These are phyloP conservation scores for Liriodendron chinense DNA, from an alignment of 164 flowering plant genomes.

Conservation along the genomic window DNA sequence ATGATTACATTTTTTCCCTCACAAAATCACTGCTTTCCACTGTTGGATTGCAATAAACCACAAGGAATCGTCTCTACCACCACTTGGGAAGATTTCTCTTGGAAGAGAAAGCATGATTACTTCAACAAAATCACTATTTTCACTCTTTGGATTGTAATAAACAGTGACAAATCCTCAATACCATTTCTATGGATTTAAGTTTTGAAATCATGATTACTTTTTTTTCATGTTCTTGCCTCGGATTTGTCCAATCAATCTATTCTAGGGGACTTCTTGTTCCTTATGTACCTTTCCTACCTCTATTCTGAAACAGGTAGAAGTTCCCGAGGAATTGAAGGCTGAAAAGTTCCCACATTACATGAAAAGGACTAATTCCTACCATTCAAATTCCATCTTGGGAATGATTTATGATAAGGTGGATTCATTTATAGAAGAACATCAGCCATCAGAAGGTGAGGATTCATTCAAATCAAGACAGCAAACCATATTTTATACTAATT, in stretches of 20 bases:
- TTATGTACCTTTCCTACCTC: background rate
- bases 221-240: background rate
- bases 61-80: too few relatives aligned
- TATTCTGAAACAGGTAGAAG: slow-evolving; percentile 38
- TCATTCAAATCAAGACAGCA: background rate
- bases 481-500: background rate
- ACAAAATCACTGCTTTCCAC: too few relatives aligned
- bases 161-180: too few relatives aligned
- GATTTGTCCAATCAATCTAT: too few relatives aligned
- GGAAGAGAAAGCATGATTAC: too few relatives aligned
- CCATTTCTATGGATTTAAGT: too few relatives aligned
- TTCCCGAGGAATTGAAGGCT: slow-evolving; percentile 47
- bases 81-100: too few relatives aligned
- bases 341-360: slow-evolving; percentile 63
- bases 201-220: too few relatives aligned
- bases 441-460: slow-evolving; percentile 25
- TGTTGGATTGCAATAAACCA: too few relatives aligned
- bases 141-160: too few relatives aligned
- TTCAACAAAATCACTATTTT: too few relatives aligned
- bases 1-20: too few relatives aligned
- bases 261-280: background rate
- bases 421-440: slow-evolving; percentile 16
- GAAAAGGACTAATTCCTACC: slow-evolving; percentile 31
- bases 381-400: slow-evolving; percentile 71
- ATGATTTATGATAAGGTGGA: slow-evolving; percentile 50